Evolutionary conservation across 192 early-diverging fungal species (phyloP).

Genomic region (Jimgerdemannia flammicorona): DNA sequence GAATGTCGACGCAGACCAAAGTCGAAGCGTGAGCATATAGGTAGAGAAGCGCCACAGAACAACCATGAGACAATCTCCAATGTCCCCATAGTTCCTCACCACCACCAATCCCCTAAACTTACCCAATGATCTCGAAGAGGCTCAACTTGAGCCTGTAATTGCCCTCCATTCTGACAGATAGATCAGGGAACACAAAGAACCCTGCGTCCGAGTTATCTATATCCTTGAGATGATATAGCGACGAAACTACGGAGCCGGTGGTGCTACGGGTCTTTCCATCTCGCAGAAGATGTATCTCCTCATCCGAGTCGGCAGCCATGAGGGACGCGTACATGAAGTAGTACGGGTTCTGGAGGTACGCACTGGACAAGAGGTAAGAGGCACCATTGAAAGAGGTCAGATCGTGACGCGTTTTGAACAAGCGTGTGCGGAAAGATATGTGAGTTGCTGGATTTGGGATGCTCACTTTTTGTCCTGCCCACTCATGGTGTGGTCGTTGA

Average conservation of each 20-base stretch:
- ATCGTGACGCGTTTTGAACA: background rate
- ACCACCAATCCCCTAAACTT: conserved; percentile 5
- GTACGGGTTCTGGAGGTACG: conserved; percentile 79
- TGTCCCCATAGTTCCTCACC: background rate
- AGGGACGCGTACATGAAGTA: conserved; percentile 97
- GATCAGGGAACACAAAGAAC: conserved; percentile 96
- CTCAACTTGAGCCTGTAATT: conserved; percentile 81
- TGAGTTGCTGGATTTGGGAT: background rate
- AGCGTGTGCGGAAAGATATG: background rate
- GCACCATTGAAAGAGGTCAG: background rate
- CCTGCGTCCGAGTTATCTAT: conserved; percentile 85
- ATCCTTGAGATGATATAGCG: conserved; percentile 86
- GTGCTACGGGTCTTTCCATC: conserved; percentile 89
- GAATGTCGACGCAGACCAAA: conserved; percentile 11
- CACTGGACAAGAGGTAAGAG: conserved; percentile 14
- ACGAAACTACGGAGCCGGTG: conserved; percentile 93
- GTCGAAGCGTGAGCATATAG: background rate
- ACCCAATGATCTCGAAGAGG: conserved; percentile 89
- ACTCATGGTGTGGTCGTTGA: conserved; percentile 17
- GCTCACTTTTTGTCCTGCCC: conserved; percentile 24
- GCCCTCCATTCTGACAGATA: conserved; percentile 93
- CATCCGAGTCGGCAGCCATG: conserved; percentile 74
- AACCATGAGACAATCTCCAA: background rate
- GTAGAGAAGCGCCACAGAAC: background rate
- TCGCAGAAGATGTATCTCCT: conserved; percentile 84